These are phyloP conservation scores for Lecanicillium sp. DNA, from an alignment of 2,329 filamentous ascomycete genomes.

Conservation along the genomic window DNA sequence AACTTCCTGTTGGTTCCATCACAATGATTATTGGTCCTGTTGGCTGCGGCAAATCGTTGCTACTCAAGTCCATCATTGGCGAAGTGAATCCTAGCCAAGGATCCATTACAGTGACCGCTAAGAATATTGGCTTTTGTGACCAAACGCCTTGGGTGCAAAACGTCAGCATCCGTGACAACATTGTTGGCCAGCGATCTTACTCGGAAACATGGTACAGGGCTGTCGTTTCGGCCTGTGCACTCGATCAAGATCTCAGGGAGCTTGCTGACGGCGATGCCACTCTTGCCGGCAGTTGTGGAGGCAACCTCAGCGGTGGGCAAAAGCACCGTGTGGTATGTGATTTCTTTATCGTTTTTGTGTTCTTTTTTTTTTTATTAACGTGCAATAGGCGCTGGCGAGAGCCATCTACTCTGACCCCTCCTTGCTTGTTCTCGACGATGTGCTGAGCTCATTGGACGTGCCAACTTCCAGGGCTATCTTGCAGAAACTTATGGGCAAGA, in stretches of 20 bases:
- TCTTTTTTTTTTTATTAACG: not conserved
- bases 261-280: conserved; percentile 17
- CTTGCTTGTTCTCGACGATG: conserved; percentile 9
- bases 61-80: conserved; percentile 22
- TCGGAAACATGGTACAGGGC: conserved; percentile 22
- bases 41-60: conserved; percentile 22
- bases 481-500: conserved; percentile 1
- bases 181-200: conserved; percentile 22
- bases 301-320: conserved; percentile 26
- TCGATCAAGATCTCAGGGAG: conserved; percentile 19
- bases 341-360: not conserved
- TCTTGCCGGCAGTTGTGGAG: conserved; percentile 21
- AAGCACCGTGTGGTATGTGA: conserved; percentile 23
- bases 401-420: conserved; percentile 6
- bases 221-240: conserved; percentile 25
- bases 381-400: conserved; percentile 2
- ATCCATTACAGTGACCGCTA: conserved; percentile 13
- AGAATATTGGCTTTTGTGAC: conserved; percentile 20
- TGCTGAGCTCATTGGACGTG: conserved; percentile 10
- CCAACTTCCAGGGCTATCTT: conserved; percentile 5
- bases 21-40: conserved; percentile 23
- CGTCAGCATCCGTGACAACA: conserved; percentile 24
- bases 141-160: conserved; percentile 26
- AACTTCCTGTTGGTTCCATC: conserved; percentile 13
- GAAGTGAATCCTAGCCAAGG: conserved; percentile 16